Evolutionary conservation across 164 flowering plant species (phyloP).

Genomic region (Aristolochia contorta): DNA sequence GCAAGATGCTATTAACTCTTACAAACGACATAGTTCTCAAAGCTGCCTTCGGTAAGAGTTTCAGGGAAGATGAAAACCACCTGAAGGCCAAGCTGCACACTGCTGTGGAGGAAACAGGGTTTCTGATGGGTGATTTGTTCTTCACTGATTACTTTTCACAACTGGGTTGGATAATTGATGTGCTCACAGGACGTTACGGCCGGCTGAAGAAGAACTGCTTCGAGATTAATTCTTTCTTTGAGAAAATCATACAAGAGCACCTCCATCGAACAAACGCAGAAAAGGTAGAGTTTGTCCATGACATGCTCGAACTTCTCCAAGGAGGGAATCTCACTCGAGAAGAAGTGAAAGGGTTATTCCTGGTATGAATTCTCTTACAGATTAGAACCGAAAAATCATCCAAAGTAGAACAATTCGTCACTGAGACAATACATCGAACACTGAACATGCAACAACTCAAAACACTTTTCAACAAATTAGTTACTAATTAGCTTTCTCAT

Average conservation of each 20-base stretch:
- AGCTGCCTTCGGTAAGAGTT: slow-evolving; percentile 47
- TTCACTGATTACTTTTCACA: slow-evolving; percentile 47
- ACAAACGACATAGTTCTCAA: slow-evolving; percentile 40
- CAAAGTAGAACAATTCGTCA: no score
- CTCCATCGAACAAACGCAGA: neutral
- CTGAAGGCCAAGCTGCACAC: slow-evolving; percentile 1
- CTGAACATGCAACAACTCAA: no score
- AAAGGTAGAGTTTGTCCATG: neutral
- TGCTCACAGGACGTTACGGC: slow-evolving; percentile 32
- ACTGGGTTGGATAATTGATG: slow-evolving; percentile 31
- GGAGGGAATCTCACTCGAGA: neutral
- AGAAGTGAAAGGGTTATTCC: neutral
- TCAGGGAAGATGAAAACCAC: slow-evolving; percentile 5
- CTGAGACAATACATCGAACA: no score
- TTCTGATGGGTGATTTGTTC: slow-evolving; percentile 33
- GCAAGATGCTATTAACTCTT: slow-evolving; percentile 18
- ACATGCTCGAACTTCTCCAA: neutral
- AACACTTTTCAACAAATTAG: no score
- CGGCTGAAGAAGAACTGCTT: slow-evolving; percentile 36
- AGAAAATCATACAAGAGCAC: slow-evolving; percentile 37
- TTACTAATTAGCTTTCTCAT: no score
- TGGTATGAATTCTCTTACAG: neutral
- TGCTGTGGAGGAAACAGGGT: slow-evolving; percentile 30
- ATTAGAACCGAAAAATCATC: no score
- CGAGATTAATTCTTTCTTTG: slow-evolving; percentile 36